Percentiles rank a stretch among this genome's conserved stretches.
These are phyloP conservation scores for Vitis rotundifolia DNA, from an alignment of 164 flowering plant species.

Conservation along the genomic window DNA sequence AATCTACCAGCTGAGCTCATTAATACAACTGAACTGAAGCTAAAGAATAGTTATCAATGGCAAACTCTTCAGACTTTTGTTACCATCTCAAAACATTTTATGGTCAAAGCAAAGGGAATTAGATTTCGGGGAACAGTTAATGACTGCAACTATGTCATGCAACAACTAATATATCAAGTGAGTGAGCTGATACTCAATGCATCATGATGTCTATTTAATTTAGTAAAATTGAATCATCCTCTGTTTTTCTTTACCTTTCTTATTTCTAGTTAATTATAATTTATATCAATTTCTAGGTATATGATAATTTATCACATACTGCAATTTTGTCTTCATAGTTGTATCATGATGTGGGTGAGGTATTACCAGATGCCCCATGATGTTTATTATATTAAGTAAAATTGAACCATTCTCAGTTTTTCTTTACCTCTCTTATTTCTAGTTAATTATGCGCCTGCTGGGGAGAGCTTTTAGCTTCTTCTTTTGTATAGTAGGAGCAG, in stretches of 20 bases:
- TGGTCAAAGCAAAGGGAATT: conserved; percentile 65
- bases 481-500: no score
- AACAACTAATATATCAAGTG: conserved; percentile 60
- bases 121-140: conserved; percentile 62
- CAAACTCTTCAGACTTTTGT: conserved; percentile 87
- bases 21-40: conserved; percentile 70
- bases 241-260: not conserved
- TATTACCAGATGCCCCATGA: no score
- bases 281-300: no score
- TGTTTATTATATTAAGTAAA: no score
- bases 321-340: no score
- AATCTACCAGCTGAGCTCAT: conserved; percentile 60
- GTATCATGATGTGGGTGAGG: no score
- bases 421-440: no score
- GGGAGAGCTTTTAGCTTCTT: no score
- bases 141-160: conserved; percentile 68
- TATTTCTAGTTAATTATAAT: not conserved
- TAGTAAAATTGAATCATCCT: not conserved
- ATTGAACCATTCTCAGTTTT: no score
- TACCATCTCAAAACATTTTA: conserved; percentile 65
- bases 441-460: no score
- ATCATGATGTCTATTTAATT: not conserved
- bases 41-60: conserved; percentile 61
- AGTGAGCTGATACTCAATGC: conserved; percentile 20
- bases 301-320: no score